These are phyloP conservation scores for Geranium brycei DNA, from an alignment of 345 rosid species.

Conservation along the genomic window DNA sequence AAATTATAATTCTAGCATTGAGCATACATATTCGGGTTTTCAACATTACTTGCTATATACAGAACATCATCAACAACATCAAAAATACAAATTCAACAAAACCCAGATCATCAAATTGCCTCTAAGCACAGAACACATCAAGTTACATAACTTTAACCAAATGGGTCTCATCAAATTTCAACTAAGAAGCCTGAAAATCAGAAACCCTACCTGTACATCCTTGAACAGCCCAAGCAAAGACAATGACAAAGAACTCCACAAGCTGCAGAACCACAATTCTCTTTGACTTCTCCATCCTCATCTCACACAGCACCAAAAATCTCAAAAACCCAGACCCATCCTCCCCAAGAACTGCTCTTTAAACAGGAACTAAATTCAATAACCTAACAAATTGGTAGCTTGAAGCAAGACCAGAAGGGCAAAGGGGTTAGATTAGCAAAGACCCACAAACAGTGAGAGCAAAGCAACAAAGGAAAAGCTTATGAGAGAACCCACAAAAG, in stretches of 20 bases:
- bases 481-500: constrained; percentile 10
- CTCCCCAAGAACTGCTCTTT: neutral
- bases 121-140: neutral
- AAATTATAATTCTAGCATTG: neutral
- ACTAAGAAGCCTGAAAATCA: neutral
- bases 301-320: constrained; percentile 32
- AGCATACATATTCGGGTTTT: too few species aligned
- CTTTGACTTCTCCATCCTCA: constrained; percentile 27
- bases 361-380: neutral
- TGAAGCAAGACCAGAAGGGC: constrained; percentile 20
- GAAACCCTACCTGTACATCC: constrained; percentile 46
- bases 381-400: constrained; percentile 7
- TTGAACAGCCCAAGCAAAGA: constrained; percentile 24
- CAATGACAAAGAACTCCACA: constrained; percentile 30
- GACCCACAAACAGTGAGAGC: constrained; percentile 25
- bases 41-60: too few species aligned
- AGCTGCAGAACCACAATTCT: constrained; percentile 24
- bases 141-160: neutral
- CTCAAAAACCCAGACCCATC: neutral
- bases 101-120: neutral
- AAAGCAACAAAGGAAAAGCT: constrained; percentile 20
- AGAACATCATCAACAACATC: too few species aligned
- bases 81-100: neutral
- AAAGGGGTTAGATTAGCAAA: constrained; percentile 17
- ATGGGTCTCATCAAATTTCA: neutral